phyloP scores from a whole-genome alignment of 2,329 filamentous ascomycete genomes.

The Amphichorda felina region DNA sequence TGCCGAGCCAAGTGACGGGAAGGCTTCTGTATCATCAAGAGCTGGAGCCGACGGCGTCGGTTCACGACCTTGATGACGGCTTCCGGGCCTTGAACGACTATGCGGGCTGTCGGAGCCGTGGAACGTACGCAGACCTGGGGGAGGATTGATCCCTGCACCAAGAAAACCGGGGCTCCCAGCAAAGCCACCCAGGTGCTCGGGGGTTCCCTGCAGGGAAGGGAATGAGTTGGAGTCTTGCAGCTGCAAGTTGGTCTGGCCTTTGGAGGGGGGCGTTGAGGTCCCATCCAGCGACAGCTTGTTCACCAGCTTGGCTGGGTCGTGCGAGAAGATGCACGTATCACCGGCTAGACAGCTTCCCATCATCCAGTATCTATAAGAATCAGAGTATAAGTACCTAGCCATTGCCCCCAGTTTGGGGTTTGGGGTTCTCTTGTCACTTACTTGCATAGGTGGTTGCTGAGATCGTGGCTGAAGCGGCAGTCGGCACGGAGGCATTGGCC shows the following conservation, averaged over 20 bases:
- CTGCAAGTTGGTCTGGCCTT: conserved; percentile 57
- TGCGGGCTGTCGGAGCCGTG: conserved; percentile 51
- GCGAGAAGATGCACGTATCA: conserved; percentile 90
- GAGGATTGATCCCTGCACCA: conserved; percentile 49
- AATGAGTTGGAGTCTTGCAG: conserved; percentile 79
- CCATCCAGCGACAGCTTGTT: conserved; percentile 69
- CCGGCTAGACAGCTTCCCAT: conserved; percentile 92
- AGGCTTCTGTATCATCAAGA: conserved; percentile 90
- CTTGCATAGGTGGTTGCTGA: conserved; percentile 97
- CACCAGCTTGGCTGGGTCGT: conserved; percentile 81
- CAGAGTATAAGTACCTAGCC: background rate
- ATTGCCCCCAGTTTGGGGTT: background rate
- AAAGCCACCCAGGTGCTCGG: conserved; percentile 45
- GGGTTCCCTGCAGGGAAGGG: conserved; percentile 55
- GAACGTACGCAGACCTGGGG: conserved; percentile 57
- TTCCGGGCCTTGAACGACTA: conserved; percentile 71
- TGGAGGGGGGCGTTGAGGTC: conserved; percentile 49
- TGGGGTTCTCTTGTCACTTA: conserved; percentile 39
- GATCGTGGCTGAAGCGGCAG: conserved; percentile 92
- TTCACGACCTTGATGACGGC: conserved; percentile 56
- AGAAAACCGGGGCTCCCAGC: conserved; percentile 37
- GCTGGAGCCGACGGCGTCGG: conserved; percentile 56
- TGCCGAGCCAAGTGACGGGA: conserved; percentile 75
- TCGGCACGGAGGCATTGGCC: conserved; percentile 94
- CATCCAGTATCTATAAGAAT: conserved; percentile 69